Evolutionary conservation across 192 early-diverging fungal species (phyloP).

Genomic region (Coemansia sp.): DNA sequence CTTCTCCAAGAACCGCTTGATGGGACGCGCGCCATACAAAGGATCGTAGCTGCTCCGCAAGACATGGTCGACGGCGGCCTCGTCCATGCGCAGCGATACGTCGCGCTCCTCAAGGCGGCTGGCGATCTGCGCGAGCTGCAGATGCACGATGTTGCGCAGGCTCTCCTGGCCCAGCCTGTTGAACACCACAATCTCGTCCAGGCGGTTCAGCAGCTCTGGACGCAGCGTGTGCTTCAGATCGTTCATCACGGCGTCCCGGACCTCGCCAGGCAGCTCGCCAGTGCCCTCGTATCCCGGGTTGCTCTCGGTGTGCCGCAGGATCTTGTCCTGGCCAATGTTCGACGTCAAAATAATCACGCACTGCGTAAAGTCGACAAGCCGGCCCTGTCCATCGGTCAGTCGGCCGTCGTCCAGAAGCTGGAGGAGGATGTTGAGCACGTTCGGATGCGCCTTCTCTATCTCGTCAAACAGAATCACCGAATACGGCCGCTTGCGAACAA

Average conservation of each 20-base stretch:
- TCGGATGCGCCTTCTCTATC: conserved; percentile 93
- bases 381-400: conserved; percentile 91
- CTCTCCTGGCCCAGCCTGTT: conserved; percentile 62
- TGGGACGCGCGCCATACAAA: conserved; percentile 89
- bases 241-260: conserved; percentile 67
- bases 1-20: conserved; percentile 85
- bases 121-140: conserved; percentile 64
- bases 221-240: conserved; percentile 79
- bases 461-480: conserved; percentile 96
- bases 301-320: conserved; percentile 48
- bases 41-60: conserved; percentile 84
- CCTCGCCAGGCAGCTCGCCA: conserved; percentile 40
- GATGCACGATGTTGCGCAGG: conserved; percentile 66
- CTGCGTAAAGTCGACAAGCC: conserved; percentile 92
- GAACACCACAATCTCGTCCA: conserved; percentile 92
- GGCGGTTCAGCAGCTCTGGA: conserved; percentile 94
- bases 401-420: conserved; percentile 93
- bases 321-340: conserved; percentile 73
- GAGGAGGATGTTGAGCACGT: conserved; percentile 75
- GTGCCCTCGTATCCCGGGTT: conserved; percentile 18
- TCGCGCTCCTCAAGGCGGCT: conserved; percentile 71
- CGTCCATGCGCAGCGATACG: conserved; percentile 68
- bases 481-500: conserved; percentile 87
- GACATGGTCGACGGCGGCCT: conserved; percentile 72
- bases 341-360: conserved; percentile 94